phyloP scores from a whole-genome alignment of 1,139 yeast genomes.

The Yamadazyma atlantica region DNA sequence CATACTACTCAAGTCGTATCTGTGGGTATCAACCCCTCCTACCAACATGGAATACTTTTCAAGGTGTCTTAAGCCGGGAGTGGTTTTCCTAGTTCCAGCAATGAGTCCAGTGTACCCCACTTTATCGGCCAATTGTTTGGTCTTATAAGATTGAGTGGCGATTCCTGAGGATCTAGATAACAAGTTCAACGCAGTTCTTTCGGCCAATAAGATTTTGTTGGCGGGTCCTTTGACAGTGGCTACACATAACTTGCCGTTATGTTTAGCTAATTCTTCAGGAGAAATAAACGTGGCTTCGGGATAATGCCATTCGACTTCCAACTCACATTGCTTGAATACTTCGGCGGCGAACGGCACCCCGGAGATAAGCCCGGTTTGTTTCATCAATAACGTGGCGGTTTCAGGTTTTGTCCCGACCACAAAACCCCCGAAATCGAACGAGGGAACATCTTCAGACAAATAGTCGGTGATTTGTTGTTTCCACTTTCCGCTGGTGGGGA shows the following conservation, averaged over 20 bases:
- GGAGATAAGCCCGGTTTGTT: slow-evolving; percentile 75
- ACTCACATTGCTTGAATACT: slow-evolving; percentile 73
- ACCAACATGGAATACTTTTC: slow-evolving; percentile 95
- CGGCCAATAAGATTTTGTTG: slow-evolving; percentile 74
- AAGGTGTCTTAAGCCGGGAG: slow-evolving; percentile 85
- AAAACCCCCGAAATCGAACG: slow-evolving; percentile 90
- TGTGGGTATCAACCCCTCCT: slow-evolving; percentile 92
- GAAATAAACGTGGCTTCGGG: slow-evolving; percentile 64
- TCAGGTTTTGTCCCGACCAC: slow-evolving; percentile 82
- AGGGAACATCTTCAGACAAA: slow-evolving; percentile 86
- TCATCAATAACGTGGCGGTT: slow-evolving; percentile 78
- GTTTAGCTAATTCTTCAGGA: slow-evolving; percentile 38
- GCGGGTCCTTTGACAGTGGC: slow-evolving; percentile 84
- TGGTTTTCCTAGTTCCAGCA: slow-evolving; percentile 98
- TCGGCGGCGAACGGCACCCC: slow-evolving; percentile 92
- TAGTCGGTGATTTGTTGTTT: slow-evolving; percentile 71
- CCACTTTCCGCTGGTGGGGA: slow-evolving; percentile 80
- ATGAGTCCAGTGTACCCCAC: slow-evolving; percentile 80
- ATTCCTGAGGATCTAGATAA: slow-evolving; percentile 85
- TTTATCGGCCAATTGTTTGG: slow-evolving; percentile 61
- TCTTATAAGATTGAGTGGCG: slow-evolving; percentile 71
- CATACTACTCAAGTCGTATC: slow-evolving; percentile 91
- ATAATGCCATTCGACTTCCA: slow-evolving; percentile 69
- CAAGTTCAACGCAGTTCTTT: slow-evolving; percentile 81
- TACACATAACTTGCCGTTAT: slow-evolving; percentile 62